A percentile compares a stretch with the other conserved stretches of the same genome.
Evolutionary conservation across 2,329 filamentous ascomycete species (phyloP).

Genomic region (Gnomoniopsis smithogilvyi): DNA sequence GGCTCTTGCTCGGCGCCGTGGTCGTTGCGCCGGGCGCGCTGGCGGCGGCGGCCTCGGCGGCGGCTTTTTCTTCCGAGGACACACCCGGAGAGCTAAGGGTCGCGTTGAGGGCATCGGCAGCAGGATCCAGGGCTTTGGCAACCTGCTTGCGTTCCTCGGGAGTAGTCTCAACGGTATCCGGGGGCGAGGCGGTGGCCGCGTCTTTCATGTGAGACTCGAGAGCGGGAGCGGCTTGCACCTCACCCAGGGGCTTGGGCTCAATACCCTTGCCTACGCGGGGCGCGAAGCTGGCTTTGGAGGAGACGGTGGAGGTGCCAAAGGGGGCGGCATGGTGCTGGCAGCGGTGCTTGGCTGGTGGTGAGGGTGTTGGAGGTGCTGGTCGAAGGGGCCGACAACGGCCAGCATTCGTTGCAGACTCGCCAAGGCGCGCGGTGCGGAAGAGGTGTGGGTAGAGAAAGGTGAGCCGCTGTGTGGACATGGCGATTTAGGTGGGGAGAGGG

Average conservation of each 20-base stretch:
- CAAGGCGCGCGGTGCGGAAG: slow-evolving; percentile 50
- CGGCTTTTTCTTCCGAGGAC: slow-evolving; percentile 10
- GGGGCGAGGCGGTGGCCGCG: not conserved
- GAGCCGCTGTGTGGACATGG: slow-evolving; percentile 61
- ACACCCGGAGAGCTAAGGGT: slow-evolving; percentile 15
- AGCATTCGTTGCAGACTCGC: slow-evolving; percentile 37
- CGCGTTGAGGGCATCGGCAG: slow-evolving; percentile 9
- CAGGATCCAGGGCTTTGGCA: slow-evolving; percentile 14
- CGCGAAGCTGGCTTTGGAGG: slow-evolving; percentile 44
- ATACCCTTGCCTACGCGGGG: slow-evolving; percentile 59
- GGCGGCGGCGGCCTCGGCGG: not conserved
- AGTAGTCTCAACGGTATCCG: slow-evolving; percentile 6
- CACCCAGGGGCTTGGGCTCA: slow-evolving; percentile 41
- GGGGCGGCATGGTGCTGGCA: slow-evolving; percentile 24
- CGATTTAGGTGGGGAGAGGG: slow-evolving; percentile 9
- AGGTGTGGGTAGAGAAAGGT: slow-evolving; percentile 68
- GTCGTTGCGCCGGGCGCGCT: slow-evolving; percentile 2
- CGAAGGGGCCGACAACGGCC: slow-evolving; percentile 21
- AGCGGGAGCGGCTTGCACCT: slow-evolving; percentile 16
- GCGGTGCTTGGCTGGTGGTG: slow-evolving; percentile 21
- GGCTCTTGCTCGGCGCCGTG: not conserved
- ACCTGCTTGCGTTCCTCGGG: slow-evolving; percentile 15
- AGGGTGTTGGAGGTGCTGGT: slow-evolving; percentile 17
- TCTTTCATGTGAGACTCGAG: slow-evolving; percentile 16
- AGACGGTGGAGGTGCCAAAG: slow-evolving; percentile 35